Evolutionary conservation across 805 yeast species (phyloP).

Genomic region (Metschnikowia baotianmanensis): DNA sequence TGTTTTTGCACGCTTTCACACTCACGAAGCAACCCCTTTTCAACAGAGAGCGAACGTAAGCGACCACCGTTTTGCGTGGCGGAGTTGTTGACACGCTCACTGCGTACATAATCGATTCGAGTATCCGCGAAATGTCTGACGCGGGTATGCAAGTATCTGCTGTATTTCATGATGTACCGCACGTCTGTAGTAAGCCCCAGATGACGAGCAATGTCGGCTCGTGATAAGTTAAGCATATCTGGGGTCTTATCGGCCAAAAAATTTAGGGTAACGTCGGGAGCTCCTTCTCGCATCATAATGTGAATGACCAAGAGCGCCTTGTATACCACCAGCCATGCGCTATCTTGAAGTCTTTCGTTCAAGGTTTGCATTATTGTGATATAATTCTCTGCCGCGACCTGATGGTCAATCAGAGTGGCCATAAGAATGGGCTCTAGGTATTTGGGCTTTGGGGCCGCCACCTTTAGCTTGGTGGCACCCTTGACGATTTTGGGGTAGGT

Average conservation of each 20-base stretch:
- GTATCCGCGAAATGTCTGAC: conserved; percentile 67
- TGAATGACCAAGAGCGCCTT: conserved; percentile 83
- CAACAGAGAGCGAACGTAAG: conserved; percentile 61
- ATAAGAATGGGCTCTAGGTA: conserved; percentile 90
- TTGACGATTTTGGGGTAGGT: conserved; percentile 69
- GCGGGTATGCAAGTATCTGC: conserved; percentile 65
- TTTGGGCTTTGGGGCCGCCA: conserved; percentile 98
- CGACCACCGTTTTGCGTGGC: conserved; percentile 55
- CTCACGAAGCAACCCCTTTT: conserved; percentile 79
- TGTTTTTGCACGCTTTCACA: conserved; percentile 83
- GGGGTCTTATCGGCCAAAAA: conserved; percentile 50
- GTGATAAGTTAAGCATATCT: conserved; percentile 47
- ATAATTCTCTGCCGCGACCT: conserved; percentile 49
- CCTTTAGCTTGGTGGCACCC: conserved; percentile 50
- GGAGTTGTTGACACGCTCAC: conserved; percentile 48
- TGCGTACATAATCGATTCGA: conserved; percentile 74
- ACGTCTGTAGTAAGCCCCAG: conserved; percentile 46
- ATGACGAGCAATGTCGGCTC: conserved; percentile 37
- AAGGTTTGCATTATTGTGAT: conserved; percentile 67
- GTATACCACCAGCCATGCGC: conserved; percentile 90
- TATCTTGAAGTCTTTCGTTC: conserved; percentile 61
- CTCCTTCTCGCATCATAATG: conserved; percentile 91
- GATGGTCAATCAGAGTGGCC: conserved; percentile 55
- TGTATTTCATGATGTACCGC: conserved; percentile 59
- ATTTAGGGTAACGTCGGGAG: conserved; percentile 65